A percentile compares a stretch with the other conserved stretches of the same genome.
These are phyloP conservation scores for Melastoma malabathricum DNA, from an alignment of 345 rosid species.

Conservation along the genomic window DNA sequence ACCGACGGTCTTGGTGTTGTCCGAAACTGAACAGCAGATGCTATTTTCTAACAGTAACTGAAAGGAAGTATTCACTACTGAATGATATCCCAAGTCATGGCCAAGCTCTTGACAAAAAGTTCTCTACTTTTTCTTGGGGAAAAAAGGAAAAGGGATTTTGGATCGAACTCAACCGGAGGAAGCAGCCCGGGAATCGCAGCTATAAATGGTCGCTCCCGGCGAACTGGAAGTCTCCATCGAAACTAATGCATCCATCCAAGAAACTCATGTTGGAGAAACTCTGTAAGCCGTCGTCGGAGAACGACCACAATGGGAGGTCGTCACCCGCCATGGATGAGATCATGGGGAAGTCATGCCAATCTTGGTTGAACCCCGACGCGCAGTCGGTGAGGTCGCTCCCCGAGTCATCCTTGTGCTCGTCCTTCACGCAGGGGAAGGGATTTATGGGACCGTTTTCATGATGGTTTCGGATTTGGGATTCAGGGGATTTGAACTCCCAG, in stretches of 20 bases:
- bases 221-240: conserved; percentile 5
- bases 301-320: neutral
- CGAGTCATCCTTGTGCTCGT: conserved; percentile 4
- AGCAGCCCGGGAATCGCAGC: neutral
- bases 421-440: neutral
- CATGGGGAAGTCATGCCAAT: too few species aligned
- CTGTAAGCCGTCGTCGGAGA: neutral
- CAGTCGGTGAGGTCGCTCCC: conserved; percentile 6
- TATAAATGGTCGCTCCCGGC: conserved; percentile 1
- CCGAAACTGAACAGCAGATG: too few species aligned
- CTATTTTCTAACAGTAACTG: too few species aligned
- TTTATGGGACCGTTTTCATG: too few species aligned
- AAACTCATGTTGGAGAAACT: neutral
- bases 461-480: too few species aligned
- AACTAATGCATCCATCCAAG: neutral
- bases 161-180: neutral
- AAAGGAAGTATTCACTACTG: too few species aligned
- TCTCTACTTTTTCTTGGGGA: too few species aligned
- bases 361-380: too few species aligned
- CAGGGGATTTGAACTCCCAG: conserved; percentile 6
- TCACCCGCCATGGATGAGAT: neutral
- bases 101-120: too few species aligned
- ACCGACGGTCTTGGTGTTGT: too few species aligned
- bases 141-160: too few species aligned
- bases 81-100: too few species aligned